Conservation (phyloP, 2,329 filamentous ascomycete genomes). For the Kalaharituber pfeilii region DNA sequence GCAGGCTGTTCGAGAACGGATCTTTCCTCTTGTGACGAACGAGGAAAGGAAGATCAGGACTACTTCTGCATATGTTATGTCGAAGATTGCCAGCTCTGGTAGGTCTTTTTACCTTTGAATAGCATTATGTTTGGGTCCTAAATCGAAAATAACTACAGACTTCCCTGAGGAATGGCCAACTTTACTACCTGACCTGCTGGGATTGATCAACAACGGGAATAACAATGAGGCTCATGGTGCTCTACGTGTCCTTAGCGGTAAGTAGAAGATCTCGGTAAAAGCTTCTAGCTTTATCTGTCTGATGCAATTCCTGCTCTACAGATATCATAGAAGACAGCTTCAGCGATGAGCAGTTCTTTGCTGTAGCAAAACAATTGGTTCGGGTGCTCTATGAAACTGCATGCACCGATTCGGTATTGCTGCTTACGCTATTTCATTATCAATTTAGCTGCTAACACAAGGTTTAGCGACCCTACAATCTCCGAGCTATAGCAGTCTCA, state of each 20-base stretch:
- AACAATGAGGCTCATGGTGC: slow-evolving; percentile 77
- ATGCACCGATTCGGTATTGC: slow-evolving; percentile 52
- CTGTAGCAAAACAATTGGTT: slow-evolving; percentile 69
- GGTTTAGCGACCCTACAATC: slow-evolving; percentile 28
- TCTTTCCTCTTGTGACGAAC: slow-evolving; percentile 62
- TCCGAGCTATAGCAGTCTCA: slow-evolving; percentile 71
- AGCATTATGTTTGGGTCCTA: neutral
- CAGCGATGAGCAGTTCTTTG: slow-evolving; percentile 89
- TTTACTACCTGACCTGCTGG: slow-evolving; percentile 63
- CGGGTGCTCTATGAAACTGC: slow-evolving; percentile 70
- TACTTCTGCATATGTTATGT: slow-evolving; percentile 73
- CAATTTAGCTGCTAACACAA: neutral
- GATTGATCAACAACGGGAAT: slow-evolving; percentile 54
- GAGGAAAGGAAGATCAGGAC: slow-evolving; percentile 72
- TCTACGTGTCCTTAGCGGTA: slow-evolving; percentile 54
- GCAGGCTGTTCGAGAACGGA: slow-evolving; percentile 49
- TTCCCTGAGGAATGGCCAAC: slow-evolving; percentile 93
- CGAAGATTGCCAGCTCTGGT: slow-evolving; percentile 62
- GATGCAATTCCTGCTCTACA: too few relatives aligned
- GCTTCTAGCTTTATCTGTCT: neutral
- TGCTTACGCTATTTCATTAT: neutral
- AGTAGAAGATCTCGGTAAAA: too few relatives aligned
- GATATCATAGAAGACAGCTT: slow-evolving; percentile 88
- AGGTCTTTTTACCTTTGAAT: slow-evolving; percentile 2
- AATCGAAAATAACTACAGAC: slow-evolving; percentile 49